phyloP scores from a whole-genome alignment of 306 rosid genomes.

The Bauhinia variegata region DNA sequence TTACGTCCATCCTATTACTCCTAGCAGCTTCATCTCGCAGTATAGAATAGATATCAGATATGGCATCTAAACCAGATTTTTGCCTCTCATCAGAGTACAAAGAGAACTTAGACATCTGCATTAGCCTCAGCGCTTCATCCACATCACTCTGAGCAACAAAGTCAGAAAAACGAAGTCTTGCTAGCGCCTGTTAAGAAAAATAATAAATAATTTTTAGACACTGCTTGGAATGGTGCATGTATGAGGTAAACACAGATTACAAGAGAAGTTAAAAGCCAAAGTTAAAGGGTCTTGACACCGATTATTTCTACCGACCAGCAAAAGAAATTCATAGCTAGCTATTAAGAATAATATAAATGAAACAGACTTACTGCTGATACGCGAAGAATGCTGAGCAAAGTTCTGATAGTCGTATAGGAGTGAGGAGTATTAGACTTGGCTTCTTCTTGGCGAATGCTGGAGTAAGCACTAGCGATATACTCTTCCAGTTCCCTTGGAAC shows the following conservation, averaged over 20 bases:
- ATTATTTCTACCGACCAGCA: not conserved
- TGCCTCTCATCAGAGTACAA: conserved; percentile 94
- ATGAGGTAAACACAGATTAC: conserved; percentile 13
- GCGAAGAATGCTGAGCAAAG: conserved; percentile 96
- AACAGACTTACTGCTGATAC: conserved; percentile 81
- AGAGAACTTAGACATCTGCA: conserved; percentile 99
- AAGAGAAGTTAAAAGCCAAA: conserved; percentile 4
- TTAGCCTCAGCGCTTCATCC: conserved; percentile 91
- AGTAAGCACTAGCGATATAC: conserved; percentile 93
- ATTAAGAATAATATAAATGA: conserved; percentile 17
- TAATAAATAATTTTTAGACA: too few species aligned
- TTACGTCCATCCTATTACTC: conserved; percentile 68
- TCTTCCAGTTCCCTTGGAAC: conserved; percentile 86
- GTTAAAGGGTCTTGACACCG: conserved; percentile 6
- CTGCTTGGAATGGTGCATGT: not conserved
- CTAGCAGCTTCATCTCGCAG: conserved; percentile 94
- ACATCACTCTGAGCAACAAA: conserved; percentile 97
- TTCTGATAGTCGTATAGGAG: conserved; percentile 93
- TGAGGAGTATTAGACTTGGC: conserved; percentile 87
- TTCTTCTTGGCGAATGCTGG: conserved; percentile 91
- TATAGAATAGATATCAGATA: conserved; percentile 93
- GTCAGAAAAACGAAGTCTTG: conserved; percentile 88
- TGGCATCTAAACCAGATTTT: conserved; percentile 90
- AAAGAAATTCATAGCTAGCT: not conserved
- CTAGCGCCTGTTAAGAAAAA: conserved; percentile 69